Conservation (phyloP, 768 basidiomycete species). For the Panellus pusillus region DNA sequence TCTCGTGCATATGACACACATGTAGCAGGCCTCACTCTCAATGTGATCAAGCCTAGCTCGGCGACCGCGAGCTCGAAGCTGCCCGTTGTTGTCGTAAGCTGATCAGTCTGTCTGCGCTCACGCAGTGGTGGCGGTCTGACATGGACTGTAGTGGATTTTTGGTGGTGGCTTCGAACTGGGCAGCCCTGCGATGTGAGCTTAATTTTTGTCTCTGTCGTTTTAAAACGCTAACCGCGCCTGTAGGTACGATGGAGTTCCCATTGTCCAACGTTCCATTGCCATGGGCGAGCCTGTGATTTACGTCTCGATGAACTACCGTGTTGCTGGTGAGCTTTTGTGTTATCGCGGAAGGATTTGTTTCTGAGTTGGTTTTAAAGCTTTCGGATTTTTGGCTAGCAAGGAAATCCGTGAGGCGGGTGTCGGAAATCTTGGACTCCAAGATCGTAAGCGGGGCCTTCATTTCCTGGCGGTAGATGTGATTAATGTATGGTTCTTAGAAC, state of each 20-base stretch:
- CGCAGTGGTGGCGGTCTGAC: background rate
- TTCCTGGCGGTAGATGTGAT: conserved; percentile 2
- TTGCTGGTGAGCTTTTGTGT: conserved; percentile 14
- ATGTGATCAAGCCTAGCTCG: conserved; percentile 43
- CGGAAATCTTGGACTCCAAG: conserved; percentile 60
- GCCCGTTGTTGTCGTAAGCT: conserved; percentile 47
- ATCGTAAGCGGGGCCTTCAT: conserved; percentile 39
- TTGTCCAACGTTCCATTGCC: conserved; percentile 45
- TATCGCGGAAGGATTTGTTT: background rate
- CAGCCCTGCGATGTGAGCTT: conserved; percentile 17
- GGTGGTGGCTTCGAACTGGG: conserved; percentile 36
- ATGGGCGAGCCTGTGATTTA: conserved; percentile 48
- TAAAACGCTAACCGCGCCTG: background rate
- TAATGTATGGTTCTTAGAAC: conserved; percentile 36
- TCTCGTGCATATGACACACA: background rate
- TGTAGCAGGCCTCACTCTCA: conserved; percentile 41
- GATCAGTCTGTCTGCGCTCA: conserved; percentile 13
- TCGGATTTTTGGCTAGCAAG: conserved; percentile 46
- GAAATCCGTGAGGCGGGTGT: conserved; percentile 45
- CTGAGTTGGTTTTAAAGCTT: conserved; percentile 21
- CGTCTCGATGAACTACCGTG: conserved; percentile 53
- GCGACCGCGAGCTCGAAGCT: conserved; percentile 37
- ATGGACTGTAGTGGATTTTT: conserved; percentile 40
- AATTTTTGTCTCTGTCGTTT: background rate
- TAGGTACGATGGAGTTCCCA: conserved; percentile 41